phyloP scores from a whole-genome alignment of 1,284 basidiomycete genomes.

The Trichosporon coremiiforme region DNA sequence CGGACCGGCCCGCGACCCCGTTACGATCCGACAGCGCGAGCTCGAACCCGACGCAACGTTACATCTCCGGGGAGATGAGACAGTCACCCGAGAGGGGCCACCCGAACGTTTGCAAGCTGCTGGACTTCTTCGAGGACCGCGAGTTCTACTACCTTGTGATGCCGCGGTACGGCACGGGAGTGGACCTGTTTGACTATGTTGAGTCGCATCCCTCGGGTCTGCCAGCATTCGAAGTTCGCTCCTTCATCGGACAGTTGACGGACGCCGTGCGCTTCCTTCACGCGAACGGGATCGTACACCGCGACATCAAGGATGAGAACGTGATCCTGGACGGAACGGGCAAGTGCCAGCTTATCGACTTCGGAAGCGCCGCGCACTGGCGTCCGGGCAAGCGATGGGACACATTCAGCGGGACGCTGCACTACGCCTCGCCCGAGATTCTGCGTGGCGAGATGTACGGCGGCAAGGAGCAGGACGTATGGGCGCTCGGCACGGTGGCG shows the following conservation, averaged over 20 bases:
- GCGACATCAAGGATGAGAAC: conserved; percentile 98
- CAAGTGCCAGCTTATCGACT: conserved; percentile 90
- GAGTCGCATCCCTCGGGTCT: conserved; percentile 86
- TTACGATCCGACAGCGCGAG: conserved; percentile 30
- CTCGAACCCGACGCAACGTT: conserved; percentile 41
- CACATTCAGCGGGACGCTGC: conserved; percentile 80
- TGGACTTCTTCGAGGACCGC: conserved; percentile 97
- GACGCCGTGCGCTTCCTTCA: conserved; percentile 92
- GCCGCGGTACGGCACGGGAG: conserved; percentile 60
- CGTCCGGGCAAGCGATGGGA: conserved; percentile 93
- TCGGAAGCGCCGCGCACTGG: conserved; percentile 66
- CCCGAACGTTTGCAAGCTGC: conserved; percentile 72
- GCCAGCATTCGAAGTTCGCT: conserved; percentile 71
- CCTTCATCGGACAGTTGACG: conserved; percentile 89
- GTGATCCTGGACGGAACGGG: conserved; percentile 63
- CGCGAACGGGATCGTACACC: conserved; percentile 89
- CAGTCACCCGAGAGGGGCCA: conserved; percentile 50
- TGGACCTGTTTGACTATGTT: conserved; percentile 92
- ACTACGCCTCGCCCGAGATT: conserved; percentile 97
- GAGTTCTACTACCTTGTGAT: conserved; percentile 86
- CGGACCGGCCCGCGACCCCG: conserved; percentile 30
- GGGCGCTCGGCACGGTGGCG: conserved; percentile 97
- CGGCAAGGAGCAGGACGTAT: conserved; percentile 96
- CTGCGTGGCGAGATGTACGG: conserved; percentile 89
- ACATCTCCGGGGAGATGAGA: conserved; percentile 47